These are phyloP conservation scores for Saussurea involucrata DNA, from an alignment of 129 eudicot genomes.

Conservation along the genomic window DNA sequence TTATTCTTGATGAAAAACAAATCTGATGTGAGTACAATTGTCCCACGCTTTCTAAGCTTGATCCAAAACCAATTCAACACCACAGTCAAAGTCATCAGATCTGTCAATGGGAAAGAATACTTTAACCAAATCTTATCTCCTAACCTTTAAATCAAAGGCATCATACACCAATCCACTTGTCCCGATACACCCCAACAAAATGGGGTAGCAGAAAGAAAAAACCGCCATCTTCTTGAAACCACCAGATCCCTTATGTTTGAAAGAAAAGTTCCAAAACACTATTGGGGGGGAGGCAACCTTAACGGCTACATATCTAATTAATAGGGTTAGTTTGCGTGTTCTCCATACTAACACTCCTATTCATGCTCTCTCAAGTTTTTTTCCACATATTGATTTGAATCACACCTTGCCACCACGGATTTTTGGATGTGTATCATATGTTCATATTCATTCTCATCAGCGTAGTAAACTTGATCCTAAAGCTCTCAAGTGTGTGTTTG, in stretches of 20 bases:
- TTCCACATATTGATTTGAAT: not conserved
- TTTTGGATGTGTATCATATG: not conserved
- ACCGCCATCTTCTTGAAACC: constrained; percentile 1
- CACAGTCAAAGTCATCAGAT: not conserved
- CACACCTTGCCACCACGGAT: not conserved
- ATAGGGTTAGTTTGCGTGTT: not conserved
- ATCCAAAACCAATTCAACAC: not conserved
- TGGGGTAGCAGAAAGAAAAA: constrained; percentile 11
- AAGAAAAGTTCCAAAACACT: not conserved
- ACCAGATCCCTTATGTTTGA: not conserved
- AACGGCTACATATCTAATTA: no score
- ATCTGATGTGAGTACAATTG: not conserved
- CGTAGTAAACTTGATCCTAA: not conserved
- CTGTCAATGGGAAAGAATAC: no score
- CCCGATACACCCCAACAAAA: constrained; percentile 2
- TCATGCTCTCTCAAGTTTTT: not conserved
- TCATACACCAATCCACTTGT: constrained; percentile 7
- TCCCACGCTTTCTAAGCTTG: not conserved
- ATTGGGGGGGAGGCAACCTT: no score
- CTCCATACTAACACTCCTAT: no score
- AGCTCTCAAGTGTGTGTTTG: constrained; percentile 1
- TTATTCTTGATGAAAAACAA: not conserved
- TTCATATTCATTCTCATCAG: not conserved
- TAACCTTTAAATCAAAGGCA: not conserved
- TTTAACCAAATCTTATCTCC: not conserved